Evolutionary conservation across 2,329 filamentous ascomycete species (phyloP).

Genomic region (Arthrinium phaeospermum): DNA sequence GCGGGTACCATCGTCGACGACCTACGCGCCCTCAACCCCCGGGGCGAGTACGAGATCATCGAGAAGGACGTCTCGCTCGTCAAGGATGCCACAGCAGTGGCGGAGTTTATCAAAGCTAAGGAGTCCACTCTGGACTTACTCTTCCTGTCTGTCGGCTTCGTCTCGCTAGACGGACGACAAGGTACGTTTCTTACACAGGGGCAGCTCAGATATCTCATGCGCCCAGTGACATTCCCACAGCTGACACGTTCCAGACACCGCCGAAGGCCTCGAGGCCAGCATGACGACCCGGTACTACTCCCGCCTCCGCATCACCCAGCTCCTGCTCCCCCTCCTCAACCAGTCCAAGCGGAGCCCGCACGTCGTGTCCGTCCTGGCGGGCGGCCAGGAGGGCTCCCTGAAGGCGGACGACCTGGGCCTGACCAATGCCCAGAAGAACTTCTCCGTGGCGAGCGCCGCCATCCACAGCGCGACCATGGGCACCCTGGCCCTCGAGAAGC

Average conservation of each 20-base stretch:
- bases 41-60: constrained; percentile 36
- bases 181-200: constrained; percentile 7
- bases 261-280: constrained; percentile 57
- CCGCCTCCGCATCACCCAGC: constrained; percentile 55
- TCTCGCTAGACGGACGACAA: constrained; percentile 33
- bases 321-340: constrained; percentile 56
- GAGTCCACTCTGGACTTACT: constrained; percentile 44
- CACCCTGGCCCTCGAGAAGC: constrained; percentile 52
- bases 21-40: constrained; percentile 11
- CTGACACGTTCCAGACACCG: constrained; percentile 43
- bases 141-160: constrained; percentile 43
- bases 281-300: constrained; percentile 57
- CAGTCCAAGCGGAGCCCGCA: constrained; percentile 42
- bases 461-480: constrained; percentile 53
- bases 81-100: constrained; percentile 39
- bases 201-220: too few species aligned
- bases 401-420: constrained; percentile 50
- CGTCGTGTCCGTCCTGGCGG: constrained; percentile 56
- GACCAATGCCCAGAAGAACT: constrained; percentile 40
- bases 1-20: constrained; percentile 1
- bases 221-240: background rate
- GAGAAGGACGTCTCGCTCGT: constrained; percentile 42
- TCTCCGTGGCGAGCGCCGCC: constrained; percentile 42
- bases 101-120: constrained; percentile 34
- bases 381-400: constrained; percentile 52